A percentile compares a stretch with the other conserved stretches of the same genome.
Evolutionary conservation across 768 basidiomycete genomes (phyloP).

Genomic region (Floccularia luteovirens): DNA sequence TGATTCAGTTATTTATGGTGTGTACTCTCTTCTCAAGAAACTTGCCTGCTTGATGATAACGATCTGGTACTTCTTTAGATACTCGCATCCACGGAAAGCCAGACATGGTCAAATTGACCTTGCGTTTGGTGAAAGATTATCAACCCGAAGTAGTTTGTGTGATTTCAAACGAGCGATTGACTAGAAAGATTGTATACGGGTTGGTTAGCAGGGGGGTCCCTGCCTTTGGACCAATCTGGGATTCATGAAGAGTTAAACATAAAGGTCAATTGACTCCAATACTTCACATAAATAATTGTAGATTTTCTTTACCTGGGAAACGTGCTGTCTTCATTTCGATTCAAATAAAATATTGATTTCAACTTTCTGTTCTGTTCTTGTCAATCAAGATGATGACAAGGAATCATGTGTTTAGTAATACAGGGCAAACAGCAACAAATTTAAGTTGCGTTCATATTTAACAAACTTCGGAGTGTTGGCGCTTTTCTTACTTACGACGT

Average conservation of each 20-base stretch:
- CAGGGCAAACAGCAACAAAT: too few species aligned
- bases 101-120: conserved; percentile 30
- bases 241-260: too few species aligned
- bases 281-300: too few species aligned
- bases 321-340: too few species aligned
- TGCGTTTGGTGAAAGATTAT: conserved; percentile 26
- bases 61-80: conserved; percentile 19
- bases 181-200: conserved; percentile 28
- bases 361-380: too few species aligned
- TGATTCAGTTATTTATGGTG: conserved; percentile 27
- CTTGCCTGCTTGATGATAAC: neutral
- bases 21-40: neutral
- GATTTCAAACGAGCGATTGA: conserved; percentile 33
- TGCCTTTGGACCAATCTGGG: conserved; percentile 33
- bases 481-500: conserved; percentile 11
- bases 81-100: conserved; percentile 29
- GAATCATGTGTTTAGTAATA: too few species aligned
- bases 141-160: conserved; percentile 33
- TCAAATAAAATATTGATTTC: too few species aligned
- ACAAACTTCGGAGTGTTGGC: too few species aligned
- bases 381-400: neutral
- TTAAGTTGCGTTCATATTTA: too few species aligned
- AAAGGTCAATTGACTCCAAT: too few species aligned
- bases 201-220: conserved; percentile 32
- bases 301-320: neutral